These are phyloP conservation scores for Suillus alpinus DNA, from an alignment of 768 basidiomycete genomes.

Conservation along the genomic window DNA sequence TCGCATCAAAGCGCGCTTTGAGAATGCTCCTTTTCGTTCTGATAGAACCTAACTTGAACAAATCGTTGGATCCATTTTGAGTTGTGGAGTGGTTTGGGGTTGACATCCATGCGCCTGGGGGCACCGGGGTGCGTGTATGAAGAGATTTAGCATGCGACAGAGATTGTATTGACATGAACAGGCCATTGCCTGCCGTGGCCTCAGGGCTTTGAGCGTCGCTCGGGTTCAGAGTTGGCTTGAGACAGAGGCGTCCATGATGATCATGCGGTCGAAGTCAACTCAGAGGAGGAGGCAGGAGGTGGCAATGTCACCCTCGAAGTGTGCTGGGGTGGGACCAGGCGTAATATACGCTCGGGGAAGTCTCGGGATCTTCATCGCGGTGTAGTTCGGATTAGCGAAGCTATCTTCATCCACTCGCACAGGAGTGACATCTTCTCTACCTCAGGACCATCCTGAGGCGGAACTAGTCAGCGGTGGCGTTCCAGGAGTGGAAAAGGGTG, in stretches of 20 bases:
- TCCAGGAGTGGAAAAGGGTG: slow-evolving; percentile 17
- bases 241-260: slow-evolving; percentile 25
- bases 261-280: slow-evolving; percentile 16
- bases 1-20: slow-evolving; percentile 72
- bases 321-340: slow-evolving; percentile 26
- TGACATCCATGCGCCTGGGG: slow-evolving; percentile 62
- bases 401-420: slow-evolving; percentile 17
- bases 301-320: slow-evolving; percentile 15
- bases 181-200: slow-evolving; percentile 22
- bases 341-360: slow-evolving; percentile 46
- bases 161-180: slow-evolving; percentile 44
- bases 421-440: slow-evolving; percentile 27
- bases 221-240: slow-evolving; percentile 12
- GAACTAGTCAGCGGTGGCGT: slow-evolving; percentile 14
- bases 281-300: slow-evolving; percentile 8
- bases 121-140: slow-evolving; percentile 55
- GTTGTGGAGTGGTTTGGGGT: slow-evolving; percentile 45
- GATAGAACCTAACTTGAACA: slow-evolving; percentile 31
- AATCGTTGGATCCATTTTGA: slow-evolving; percentile 15
- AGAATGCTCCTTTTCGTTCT: slow-evolving; percentile 51
- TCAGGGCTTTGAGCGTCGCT: slow-evolving; percentile 16
- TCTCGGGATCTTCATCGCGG: slow-evolving; percentile 41
- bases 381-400: slow-evolving; percentile 23
- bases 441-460: slow-evolving; percentile 22
- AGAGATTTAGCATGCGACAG: slow-evolving; percentile 46